phyloP scores from a whole-genome alignment of 2,329 filamentous ascomycete species.

The Beauveria sp. region DNA sequence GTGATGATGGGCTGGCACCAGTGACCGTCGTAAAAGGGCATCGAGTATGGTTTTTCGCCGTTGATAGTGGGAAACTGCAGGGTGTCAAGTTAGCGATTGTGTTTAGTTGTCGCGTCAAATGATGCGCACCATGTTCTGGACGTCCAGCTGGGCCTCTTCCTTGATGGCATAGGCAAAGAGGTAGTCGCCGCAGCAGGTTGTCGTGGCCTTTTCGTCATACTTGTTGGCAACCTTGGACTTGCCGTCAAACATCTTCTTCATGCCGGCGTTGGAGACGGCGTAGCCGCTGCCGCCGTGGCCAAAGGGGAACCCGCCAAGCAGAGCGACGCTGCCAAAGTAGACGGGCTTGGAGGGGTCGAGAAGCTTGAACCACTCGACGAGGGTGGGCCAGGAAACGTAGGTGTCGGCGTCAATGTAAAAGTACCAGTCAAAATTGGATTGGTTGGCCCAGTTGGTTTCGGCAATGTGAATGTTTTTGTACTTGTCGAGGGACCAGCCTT shows the following conservation, averaged over 20 bases:
- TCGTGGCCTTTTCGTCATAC: conserved; percentile 35
- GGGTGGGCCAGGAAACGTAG: conserved; percentile 46
- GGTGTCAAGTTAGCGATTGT: not conserved
- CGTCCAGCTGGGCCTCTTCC: conserved; percentile 31
- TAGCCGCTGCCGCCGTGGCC: conserved; percentile 52
- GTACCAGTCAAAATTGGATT: conserved; percentile 50
- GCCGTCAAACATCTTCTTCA: conserved; percentile 37
- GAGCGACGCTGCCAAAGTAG: conserved; percentile 44
- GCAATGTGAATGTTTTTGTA: conserved; percentile 57
- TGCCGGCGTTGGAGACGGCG: conserved; percentile 42
- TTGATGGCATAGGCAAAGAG: conserved; percentile 40
- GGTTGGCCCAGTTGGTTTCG: conserved; percentile 43
- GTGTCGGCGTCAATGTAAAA: conserved; percentile 53
- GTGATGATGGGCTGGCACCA: conserved; percentile 51
- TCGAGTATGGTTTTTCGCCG: conserved; percentile 44
- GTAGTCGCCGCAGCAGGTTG: conserved; percentile 45
- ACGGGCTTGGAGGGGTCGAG: conserved; percentile 35
- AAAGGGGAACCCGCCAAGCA: conserved; percentile 36
- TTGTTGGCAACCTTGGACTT: conserved; percentile 36
- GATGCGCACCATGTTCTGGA: conserved; percentile 35
- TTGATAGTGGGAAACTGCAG: conserved; percentile 45
- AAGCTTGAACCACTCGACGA: conserved; percentile 39
- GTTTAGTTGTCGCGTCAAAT: not conserved
- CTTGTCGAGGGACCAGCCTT: conserved; percentile 50
- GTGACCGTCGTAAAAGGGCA: conserved; percentile 38